A percentile compares a stretch with the other conserved stretches of the same genome.
Conservation (phyloP, 257 asterid species). For the Penstemon barbatus region DNA sequence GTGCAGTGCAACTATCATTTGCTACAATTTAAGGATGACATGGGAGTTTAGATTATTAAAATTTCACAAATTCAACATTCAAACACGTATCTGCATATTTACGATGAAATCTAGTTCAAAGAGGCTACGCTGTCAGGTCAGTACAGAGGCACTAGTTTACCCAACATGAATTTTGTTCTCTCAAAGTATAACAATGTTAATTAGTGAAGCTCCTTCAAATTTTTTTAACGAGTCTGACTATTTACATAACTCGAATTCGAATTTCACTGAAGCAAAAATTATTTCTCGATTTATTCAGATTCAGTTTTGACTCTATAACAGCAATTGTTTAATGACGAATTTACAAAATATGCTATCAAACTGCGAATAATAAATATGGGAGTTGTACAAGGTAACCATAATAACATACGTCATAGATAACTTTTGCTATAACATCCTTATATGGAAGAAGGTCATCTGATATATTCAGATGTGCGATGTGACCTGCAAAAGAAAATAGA, state of each 20-base stretch:
- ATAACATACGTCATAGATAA: conserved; percentile 80
- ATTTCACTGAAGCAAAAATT: conserved; percentile 15
- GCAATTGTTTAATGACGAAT: conserved; percentile 10
- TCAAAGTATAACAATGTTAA: not conserved
- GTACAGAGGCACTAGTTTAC: too few species aligned
- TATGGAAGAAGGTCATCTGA: conserved; percentile 77
- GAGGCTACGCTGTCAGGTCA: too few species aligned
- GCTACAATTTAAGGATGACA: too few species aligned
- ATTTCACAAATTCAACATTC: too few species aligned
- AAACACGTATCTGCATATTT: too few species aligned
- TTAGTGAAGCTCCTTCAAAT: not conserved
- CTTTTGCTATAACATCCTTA: conserved; percentile 85
- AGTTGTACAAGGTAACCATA: not conserved
- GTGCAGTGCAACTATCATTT: too few species aligned
- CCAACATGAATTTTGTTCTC: not conserved
- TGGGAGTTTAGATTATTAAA: too few species aligned
- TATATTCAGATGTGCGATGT: conserved; percentile 88
- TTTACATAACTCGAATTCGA: conserved; percentile 7
- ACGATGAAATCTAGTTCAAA: too few species aligned
- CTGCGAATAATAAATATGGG: not conserved
- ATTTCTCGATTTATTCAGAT: conserved; percentile 3
- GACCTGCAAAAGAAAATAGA: conserved; percentile 61
- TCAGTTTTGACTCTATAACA: conserved; percentile 12
- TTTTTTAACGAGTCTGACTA: not conserved
- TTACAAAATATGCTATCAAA: conserved; percentile 2